Conservation (phyloP, 306 rosid species). For the Sicyos baderoa region DNA sequence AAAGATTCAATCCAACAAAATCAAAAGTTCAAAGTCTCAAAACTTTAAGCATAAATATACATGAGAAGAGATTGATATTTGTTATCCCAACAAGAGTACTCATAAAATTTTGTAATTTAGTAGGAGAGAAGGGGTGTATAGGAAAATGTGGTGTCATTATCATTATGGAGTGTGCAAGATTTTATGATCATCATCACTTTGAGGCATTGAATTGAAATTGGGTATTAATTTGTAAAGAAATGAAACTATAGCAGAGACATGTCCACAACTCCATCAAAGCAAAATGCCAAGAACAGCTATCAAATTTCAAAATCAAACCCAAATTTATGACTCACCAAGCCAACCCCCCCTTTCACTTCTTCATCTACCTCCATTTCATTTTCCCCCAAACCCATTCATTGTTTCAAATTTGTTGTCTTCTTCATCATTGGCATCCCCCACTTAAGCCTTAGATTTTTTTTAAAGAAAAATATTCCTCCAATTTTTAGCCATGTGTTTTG, state of each 20-base stretch:
- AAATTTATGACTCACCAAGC: neutral
- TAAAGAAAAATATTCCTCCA: too few relatives aligned
- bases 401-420: neutral
- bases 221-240: neutral
- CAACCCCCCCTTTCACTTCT: neutral
- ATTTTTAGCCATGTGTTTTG: too few relatives aligned
- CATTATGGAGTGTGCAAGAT: neutral
- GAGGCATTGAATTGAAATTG: conserved; percentile 10
- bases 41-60: too few relatives aligned
- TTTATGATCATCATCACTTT: neutral
- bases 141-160: conserved; percentile 5
- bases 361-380: neutral
- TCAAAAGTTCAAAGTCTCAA: neutral
- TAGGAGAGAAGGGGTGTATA: neutral
- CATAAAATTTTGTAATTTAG: neutral
- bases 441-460: too few relatives aligned
- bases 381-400: neutral
- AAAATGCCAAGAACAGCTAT: neutral
- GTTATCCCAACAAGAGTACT: neutral
- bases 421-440: too few relatives aligned
- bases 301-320: neutral
- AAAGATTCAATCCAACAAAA: too few relatives aligned
- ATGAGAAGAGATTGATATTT: neutral
- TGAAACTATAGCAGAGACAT: neutral
- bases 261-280: conserved; percentile 11